phyloP scores from a whole-genome alignment of 2,329 filamentous ascomycete genomes.

The Trichoderma aggressivum region DNA sequence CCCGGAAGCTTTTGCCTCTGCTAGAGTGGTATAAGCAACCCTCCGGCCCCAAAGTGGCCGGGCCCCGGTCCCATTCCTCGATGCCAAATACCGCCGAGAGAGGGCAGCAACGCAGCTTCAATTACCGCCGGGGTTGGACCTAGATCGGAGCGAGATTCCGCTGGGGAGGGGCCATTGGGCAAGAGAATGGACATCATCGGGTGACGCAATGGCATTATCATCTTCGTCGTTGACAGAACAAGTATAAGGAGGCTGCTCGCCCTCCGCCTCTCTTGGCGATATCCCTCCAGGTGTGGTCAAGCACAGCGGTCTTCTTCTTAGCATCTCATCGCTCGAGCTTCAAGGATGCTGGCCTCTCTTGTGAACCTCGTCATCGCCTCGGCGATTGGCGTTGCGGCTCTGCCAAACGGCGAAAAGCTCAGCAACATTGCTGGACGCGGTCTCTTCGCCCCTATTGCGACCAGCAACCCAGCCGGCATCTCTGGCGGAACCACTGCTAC shows the following conservation, averaged over 20 bases:
- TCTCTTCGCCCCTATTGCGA: constrained; percentile 23
- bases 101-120: background rate
- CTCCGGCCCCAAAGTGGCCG: background rate
- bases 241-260: constrained; percentile 6
- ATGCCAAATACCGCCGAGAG: constrained; percentile 11
- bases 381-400: constrained; percentile 10
- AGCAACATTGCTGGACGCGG: constrained; percentile 14
- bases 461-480: constrained; percentile 21
- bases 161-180: background rate
- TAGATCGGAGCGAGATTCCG: constrained; percentile 16
- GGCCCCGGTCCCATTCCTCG: background rate
- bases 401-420: constrained; percentile 13
- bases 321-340: background rate
- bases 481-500: constrained; percentile 22
- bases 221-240: background rate
- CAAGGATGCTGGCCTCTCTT: constrained; percentile 14
- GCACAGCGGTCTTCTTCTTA: background rate
- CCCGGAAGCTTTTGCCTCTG: background rate
- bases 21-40: background rate
- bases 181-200: background rate
- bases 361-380: constrained; percentile 15
- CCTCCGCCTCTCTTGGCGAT: background rate
- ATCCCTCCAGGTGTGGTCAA: constrained; percentile 4
- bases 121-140: constrained; percentile 15
- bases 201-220: background rate